phyloP scores from a whole-genome alignment of 768 basidiomycete genomes.

The Rhizopogon rudus region DNA sequence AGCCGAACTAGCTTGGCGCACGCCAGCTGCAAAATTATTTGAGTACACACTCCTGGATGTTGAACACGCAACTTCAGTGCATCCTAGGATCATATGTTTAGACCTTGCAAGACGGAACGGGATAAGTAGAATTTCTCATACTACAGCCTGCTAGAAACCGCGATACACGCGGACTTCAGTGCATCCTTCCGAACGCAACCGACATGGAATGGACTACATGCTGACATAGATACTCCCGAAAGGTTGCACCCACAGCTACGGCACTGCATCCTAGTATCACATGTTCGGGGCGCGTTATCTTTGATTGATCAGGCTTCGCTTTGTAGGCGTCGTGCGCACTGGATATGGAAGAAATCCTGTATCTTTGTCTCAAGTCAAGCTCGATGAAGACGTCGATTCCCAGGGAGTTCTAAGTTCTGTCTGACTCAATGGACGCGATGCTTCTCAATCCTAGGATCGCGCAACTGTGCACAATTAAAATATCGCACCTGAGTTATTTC shows the following conservation, averaged over 20 bases:
- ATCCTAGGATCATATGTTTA: too few relatives aligned
- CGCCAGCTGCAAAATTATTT: too few relatives aligned
- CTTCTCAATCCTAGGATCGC: constrained; percentile 1
- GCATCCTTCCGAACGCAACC: background rate
- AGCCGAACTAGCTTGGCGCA: too few relatives aligned
- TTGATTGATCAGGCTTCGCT: background rate
- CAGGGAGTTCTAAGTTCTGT: background rate
- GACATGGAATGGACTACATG: background rate
- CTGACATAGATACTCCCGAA: background rate
- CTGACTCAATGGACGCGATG: background rate
- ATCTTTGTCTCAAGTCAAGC: background rate
- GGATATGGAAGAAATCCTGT: background rate
- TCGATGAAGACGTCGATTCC: background rate
- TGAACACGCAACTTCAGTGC: too few relatives aligned
- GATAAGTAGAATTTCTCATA: too few relatives aligned
- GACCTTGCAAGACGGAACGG: background rate
- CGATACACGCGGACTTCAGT: background rate
- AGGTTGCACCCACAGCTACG: background rate
- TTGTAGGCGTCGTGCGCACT: background rate
- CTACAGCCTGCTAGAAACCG: background rate
- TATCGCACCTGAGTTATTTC: background rate
- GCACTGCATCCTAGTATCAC: background rate
- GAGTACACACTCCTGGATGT: too few relatives aligned
- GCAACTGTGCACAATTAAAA: background rate
- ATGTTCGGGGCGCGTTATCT: background rate